phyloP scores from a whole-genome alignment of 345 rosid genomes.

The Geranium brycei region DNA sequence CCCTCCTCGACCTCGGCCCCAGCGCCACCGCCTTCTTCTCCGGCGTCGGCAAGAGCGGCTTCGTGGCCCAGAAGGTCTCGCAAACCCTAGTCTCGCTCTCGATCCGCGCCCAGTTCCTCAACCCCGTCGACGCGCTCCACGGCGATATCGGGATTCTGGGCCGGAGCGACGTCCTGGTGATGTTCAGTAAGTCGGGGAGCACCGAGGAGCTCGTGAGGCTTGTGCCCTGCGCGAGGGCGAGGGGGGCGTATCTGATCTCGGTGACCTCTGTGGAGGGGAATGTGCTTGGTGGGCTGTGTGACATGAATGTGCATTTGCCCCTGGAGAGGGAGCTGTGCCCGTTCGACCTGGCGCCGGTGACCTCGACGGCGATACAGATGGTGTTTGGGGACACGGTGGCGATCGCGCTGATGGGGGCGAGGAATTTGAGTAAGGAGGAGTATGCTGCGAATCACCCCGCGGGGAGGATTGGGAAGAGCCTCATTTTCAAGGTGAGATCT shows the following conservation, averaged over 20 bases:
- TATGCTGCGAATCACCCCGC: slow-evolving; percentile 95
- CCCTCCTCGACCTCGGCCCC: slow-evolving; percentile 32
- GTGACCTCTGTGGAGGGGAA: slow-evolving; percentile 71
- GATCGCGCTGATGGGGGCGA: slow-evolving; percentile 83
- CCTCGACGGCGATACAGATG: slow-evolving; percentile 97
- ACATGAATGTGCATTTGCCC: slow-evolving; percentile 80
- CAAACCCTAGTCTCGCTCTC: slow-evolving; percentile 80
- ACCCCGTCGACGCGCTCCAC: slow-evolving; percentile 87
- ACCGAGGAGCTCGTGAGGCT: slow-evolving; percentile 83
- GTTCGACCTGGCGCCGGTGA: slow-evolving; percentile 87
- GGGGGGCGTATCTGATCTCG: slow-evolving; percentile 55
- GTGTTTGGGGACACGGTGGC: slow-evolving; percentile 97
- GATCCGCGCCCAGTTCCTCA: slow-evolving; percentile 59
- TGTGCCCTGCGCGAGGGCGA: slow-evolving; percentile 82
- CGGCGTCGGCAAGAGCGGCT: slow-evolving; percentile 92
- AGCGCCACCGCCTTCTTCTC: slow-evolving; percentile 65
- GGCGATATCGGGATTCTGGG: slow-evolving; percentile 80
- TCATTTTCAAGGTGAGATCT: slow-evolving; percentile 66
- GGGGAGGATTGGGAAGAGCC: slow-evolving; percentile 84
- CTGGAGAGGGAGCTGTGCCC: slow-evolving; percentile 85
- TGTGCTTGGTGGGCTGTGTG: slow-evolving; percentile 46
- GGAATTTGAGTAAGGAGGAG: slow-evolving; percentile 66
- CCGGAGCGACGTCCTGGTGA: slow-evolving; percentile 43
- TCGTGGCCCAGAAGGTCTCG: slow-evolving; percentile 87
- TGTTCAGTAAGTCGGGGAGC: slow-evolving; percentile 71